Conservation (phyloP, 139 green algal genomes). For the Micromonas pusilla region DNA sequence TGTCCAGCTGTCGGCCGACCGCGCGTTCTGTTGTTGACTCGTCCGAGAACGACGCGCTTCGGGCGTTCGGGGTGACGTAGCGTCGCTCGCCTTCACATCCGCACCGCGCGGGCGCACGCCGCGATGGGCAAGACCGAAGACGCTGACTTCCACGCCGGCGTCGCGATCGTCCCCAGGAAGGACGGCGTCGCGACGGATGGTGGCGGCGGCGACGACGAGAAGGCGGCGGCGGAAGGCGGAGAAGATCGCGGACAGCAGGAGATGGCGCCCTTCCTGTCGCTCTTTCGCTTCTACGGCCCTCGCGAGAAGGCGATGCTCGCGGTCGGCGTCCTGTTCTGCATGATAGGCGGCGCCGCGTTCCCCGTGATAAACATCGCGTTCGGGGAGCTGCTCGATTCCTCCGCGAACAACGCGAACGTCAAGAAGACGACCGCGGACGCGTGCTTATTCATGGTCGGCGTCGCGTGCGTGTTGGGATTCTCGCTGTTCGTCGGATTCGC, state of each 20-base stretch:
- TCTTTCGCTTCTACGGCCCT: constrained; percentile 5
- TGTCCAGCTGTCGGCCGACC: too few relatives aligned
- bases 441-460: constrained; percentile 4
- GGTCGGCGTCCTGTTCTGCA: neutral
- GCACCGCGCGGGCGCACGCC: too few relatives aligned
- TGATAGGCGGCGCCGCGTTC: constrained; percentile 3
- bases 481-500: neutral
- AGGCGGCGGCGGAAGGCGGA: neutral
- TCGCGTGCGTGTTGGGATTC: neutral
- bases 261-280: neutral
- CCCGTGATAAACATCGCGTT: constrained; percentile 14
- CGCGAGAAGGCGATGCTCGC: neutral
- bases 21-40: too few relatives aligned
- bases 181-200: too few relatives aligned
- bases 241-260: too few relatives aligned
- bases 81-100: too few relatives aligned
- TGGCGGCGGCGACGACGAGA: too few relatives aligned
- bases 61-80: too few relatives aligned
- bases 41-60: too few relatives aligned
- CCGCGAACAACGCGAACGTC: neutral
- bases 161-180: too few relatives aligned
- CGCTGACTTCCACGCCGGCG: too few relatives aligned
- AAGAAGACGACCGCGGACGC: neutral
- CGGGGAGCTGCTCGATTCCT: neutral
- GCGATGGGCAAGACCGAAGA: too few relatives aligned